A percentile compares a stretch with the other conserved stretches of the same genome.
Evolutionary conservation across 805 yeast genomes (phyloP).

Genomic region (Suhomyces sp.): DNA sequence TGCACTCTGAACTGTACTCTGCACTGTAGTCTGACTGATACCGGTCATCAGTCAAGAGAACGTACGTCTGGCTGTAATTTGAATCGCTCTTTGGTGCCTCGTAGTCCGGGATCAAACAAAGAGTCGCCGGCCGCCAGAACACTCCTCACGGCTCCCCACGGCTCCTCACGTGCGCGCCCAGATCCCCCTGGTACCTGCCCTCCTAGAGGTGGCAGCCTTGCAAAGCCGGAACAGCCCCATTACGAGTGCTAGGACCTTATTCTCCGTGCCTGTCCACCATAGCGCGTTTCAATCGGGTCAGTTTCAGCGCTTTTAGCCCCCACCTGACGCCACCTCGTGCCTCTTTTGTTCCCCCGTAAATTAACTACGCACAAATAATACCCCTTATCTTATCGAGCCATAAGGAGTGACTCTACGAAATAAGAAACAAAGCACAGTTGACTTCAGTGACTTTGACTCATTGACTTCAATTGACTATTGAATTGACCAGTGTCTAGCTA

Average conservation of each 20-base stretch:
- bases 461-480: neutral
- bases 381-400: conserved; percentile 3
- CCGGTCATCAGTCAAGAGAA: no score
- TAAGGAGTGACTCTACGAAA: neutral
- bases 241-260: no score
- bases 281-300: no score
- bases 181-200: neutral
- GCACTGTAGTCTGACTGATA: no score
- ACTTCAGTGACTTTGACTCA: neutral
- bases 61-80: no score
- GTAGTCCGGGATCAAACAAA: neutral
- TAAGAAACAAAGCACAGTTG: neutral
- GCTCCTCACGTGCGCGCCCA: neutral
- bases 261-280: no score
- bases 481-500: neutral
- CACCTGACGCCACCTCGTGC: neutral
- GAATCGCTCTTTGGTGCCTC: neutral
- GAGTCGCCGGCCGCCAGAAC: neutral
- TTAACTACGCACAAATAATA: neutral
- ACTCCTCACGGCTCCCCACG: neutral
- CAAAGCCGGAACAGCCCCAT: neutral
- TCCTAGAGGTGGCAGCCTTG: neutral
- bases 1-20: no score
- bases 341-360: neutral
- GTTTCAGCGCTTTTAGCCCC: neutral